phyloP scores from a whole-genome alignment of 73 alveolate genomes.

The Paramecium caudatum region DNA sequence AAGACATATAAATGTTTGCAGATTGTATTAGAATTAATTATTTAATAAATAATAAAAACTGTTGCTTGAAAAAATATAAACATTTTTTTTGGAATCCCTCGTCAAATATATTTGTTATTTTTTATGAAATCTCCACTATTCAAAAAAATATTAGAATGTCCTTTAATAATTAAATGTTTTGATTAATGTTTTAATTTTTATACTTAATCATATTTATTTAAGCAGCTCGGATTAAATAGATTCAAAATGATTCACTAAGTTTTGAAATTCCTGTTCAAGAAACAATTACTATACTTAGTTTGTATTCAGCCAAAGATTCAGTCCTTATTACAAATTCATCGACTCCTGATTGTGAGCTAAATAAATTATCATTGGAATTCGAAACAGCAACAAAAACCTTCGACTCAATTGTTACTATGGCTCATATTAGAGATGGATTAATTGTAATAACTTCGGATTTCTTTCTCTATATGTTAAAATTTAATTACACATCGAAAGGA shows the following conservation, averaged over 20 bases:
- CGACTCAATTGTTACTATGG: conserved; percentile 5
- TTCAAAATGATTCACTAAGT: conserved; percentile 6
- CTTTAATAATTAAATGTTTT: not conserved
- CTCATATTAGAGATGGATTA: conserved; percentile 61
- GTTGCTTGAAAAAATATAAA: too few relatives aligned
- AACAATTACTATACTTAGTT: not conserved
- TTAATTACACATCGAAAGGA: conserved; percentile 1
- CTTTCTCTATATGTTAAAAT: conserved; percentile 14
- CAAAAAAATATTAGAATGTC: not conserved
- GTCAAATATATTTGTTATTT: too few relatives aligned
- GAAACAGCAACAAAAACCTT: not conserved
- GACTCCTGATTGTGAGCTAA: not conserved
- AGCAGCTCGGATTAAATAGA: not conserved
- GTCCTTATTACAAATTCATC: not conserved
- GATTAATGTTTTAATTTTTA: conserved; percentile 21
- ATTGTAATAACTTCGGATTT: conserved; percentile 28
- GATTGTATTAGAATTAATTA: too few relatives aligned
- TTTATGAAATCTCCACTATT: too few relatives aligned
- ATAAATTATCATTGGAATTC: not conserved
- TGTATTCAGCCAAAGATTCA: conserved; percentile 36
- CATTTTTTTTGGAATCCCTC: too few relatives aligned
- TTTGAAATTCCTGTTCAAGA: conserved; percentile 3
- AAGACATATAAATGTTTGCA: too few relatives aligned
- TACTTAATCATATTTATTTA: conserved; percentile 16
- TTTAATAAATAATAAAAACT: too few relatives aligned